Percentiles rank a stretch among this genome's conserved stretches.
Evolutionary conservation across 257 asterid genomes (phyloP).

Genomic region (Solanum chmielewskii): DNA sequence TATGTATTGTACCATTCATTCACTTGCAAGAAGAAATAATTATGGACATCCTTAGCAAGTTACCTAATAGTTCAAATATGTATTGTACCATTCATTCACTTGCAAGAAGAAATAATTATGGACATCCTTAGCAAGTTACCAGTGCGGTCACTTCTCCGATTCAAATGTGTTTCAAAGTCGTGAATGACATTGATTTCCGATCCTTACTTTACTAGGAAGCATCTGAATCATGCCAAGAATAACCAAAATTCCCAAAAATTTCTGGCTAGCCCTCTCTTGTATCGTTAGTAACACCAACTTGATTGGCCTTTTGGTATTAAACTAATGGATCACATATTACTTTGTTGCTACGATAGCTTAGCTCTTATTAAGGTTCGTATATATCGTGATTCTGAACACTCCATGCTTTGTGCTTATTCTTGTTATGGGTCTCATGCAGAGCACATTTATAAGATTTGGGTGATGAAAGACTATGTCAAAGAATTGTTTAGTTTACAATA

Average conservation of each 20-base stretch:
- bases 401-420: not conserved
- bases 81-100: not conserved
- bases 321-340: not conserved
- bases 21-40: not conserved
- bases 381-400: not conserved
- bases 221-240: not conserved
- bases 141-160: not conserved
- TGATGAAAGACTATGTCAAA: not conserved
- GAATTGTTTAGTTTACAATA: not conserved
- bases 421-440: not conserved
- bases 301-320: not conserved
- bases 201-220: not conserved
- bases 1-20: not conserved
- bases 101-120: not conserved
- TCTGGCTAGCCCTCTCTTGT: not conserved
- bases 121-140: slow-evolving; percentile 2
- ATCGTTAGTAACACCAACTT: not conserved
- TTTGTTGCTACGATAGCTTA: not conserved
- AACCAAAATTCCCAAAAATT: not conserved
- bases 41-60: not conserved
- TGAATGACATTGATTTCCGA: not conserved
- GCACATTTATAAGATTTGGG: not conserved
- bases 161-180: not conserved
- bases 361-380: not conserved
- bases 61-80: not conserved